Conservation (phyloP, 164 flowering plant species). For the Berberis vulgaris region DNA sequence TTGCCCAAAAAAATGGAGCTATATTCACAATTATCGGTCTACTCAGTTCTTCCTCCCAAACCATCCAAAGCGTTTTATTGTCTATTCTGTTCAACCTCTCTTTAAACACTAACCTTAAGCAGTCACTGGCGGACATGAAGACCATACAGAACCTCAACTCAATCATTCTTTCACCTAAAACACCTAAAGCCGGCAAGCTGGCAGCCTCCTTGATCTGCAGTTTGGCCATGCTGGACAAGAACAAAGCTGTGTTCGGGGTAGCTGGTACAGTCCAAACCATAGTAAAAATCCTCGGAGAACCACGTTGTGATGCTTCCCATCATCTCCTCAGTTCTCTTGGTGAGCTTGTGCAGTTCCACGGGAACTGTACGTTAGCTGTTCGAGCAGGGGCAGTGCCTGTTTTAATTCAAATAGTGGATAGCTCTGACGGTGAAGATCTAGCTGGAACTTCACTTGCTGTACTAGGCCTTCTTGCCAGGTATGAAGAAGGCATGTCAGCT, state of each 20-base stretch:
- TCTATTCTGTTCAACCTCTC: slow-evolving; percentile 66
- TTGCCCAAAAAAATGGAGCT: slow-evolving; percentile 46
- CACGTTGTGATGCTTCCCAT: slow-evolving; percentile 25
- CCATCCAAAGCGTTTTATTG: slow-evolving; percentile 32
- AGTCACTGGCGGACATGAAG: slow-evolving; percentile 35
- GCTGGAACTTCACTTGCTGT: slow-evolving; percentile 43
- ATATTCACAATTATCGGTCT: slow-evolving; percentile 28
- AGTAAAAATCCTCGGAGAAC: slow-evolving; percentile 27
- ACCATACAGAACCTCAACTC: slow-evolving; percentile 44
- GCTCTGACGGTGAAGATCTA: slow-evolving; percentile 35
- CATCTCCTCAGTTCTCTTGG: slow-evolving; percentile 54
- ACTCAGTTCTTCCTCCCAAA: slow-evolving; percentile 21
- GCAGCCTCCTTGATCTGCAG: slow-evolving; percentile 60
- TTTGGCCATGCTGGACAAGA: slow-evolving; percentile 64
- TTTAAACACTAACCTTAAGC: slow-evolving; percentile 47
- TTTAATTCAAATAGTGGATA: slow-evolving; percentile 28
- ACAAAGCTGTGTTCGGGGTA: slow-evolving; percentile 64
- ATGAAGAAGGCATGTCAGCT: slow-evolving; percentile 46
- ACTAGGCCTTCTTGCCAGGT: slow-evolving; percentile 46
- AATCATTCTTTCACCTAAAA: slow-evolving; percentile 22
- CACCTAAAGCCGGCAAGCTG: slow-evolving; percentile 28
- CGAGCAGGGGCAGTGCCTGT: slow-evolving; percentile 42
- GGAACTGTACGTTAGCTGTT: slow-evolving; percentile 59
- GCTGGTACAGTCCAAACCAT: slow-evolving; percentile 52
- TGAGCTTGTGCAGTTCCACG: slow-evolving; percentile 70